Evolutionary conservation across 2,329 filamentous ascomycete genomes (phyloP), one percentile per base, ranked within the genome.

Genomic region (Aspergillus niger): DNA sequence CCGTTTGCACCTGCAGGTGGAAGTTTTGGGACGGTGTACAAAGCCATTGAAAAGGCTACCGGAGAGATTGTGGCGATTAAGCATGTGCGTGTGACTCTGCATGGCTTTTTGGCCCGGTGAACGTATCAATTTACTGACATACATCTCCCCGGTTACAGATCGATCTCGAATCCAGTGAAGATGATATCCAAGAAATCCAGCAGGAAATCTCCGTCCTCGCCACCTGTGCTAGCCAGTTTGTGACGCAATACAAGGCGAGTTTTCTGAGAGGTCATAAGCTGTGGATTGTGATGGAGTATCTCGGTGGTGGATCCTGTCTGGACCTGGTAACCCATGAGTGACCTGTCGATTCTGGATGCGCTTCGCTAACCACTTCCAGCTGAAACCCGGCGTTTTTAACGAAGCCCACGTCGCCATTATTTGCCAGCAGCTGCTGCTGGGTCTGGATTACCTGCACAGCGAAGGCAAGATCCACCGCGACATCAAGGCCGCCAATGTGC

Each of bases 231-330:
- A 97, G 93, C 74, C 90, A 91, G 51, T 96, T 90, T 76, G 92
- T 99, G 68, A 98, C 95, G 15, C 91, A 96, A 74, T 99, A 99
- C 83, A 96, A 93, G 76, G 91, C 91, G 22, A 97, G 93, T 73
- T 99, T 98, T 76, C 85, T 98, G n/a, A 88, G 91, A 68, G 95
- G 95, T 26, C 91, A 93, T 75, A 99, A 98, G 79, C 81, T 99
- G 82, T 99, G 95, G 95, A 99, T 99, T 73, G 92, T 98, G 60
- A 99, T 99, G 95, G 95, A 99, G 77, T 99, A 90, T 73, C 82
- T 99, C 10, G 95, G 95, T 5, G 95, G 95, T 65, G 95, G 95
- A 43, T 98, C 95, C 17, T 97, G 95, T 75, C 83, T 97, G 66
- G 95, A 99, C 76, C 77, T 99, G 82, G 91, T 96, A 85, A 59